Evolutionary conservation across 139 green algal genomes (phyloP).

Genomic region (Coelastrella sp.): DNA sequence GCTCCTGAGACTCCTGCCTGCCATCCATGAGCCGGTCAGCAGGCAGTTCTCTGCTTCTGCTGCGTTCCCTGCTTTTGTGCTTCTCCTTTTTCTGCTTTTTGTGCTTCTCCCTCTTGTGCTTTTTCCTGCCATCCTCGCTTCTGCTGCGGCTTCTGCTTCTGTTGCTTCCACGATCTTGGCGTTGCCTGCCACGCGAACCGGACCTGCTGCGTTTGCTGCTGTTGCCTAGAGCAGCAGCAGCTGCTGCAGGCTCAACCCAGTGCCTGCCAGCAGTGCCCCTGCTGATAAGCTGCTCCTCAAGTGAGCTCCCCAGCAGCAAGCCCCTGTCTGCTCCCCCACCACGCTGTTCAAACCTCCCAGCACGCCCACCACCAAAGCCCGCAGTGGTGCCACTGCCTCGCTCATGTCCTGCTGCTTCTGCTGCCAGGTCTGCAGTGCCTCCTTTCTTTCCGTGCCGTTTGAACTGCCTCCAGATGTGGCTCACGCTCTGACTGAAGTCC

Average conservation of each 20-base stretch:
- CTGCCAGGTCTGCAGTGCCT: slow-evolving; percentile 52
- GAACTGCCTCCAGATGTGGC: slow-evolving; percentile 96
- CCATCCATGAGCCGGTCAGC: background rate
- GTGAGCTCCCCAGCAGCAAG: background rate
- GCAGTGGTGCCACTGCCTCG: slow-evolving; percentile 12
- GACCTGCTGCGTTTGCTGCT: background rate
- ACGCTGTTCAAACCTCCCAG: background rate
- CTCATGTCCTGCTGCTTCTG: slow-evolving; percentile 55
- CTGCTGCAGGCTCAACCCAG: background rate
- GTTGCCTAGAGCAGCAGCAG: background rate
- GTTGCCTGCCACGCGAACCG: background rate
- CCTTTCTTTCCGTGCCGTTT: slow-evolving; percentile 64
- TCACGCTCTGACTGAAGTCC: slow-evolving; percentile 95
- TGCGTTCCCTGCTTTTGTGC: slow-evolving; percentile 6
- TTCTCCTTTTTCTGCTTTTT: slow-evolving; percentile 32
- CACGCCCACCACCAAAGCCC: background rate
- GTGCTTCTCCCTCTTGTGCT: slow-evolving; percentile 19
- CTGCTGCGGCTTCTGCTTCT: slow-evolving; percentile 8
- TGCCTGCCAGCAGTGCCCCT: background rate
- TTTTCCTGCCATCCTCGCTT: background rate
- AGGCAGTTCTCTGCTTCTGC: background rate
- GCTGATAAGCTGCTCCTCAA: background rate
- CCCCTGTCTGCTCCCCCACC: background rate
- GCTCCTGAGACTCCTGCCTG: background rate
- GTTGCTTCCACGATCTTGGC: background rate